These are phyloP conservation scores for Lasiosphaeria hispida DNA, from an alignment of 495 filamentous ascomycete species.

Conservation along the genomic window DNA sequence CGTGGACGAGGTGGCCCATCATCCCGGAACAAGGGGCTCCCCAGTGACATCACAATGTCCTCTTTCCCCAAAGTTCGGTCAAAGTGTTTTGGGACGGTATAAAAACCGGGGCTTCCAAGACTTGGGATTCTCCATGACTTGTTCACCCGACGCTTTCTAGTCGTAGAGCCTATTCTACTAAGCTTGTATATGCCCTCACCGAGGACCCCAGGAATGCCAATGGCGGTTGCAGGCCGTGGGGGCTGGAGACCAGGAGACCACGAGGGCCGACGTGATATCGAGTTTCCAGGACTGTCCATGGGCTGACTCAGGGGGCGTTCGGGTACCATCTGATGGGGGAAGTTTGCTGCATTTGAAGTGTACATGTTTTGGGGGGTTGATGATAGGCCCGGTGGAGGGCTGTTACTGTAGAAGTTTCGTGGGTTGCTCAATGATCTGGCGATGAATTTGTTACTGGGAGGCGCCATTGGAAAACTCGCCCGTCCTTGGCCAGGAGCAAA, in stretches of 20 bases:
- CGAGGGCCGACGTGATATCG: background rate
- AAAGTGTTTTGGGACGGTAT: constrained; percentile 20
- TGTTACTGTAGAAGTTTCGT: constrained; percentile 1
- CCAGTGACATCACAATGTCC: constrained; percentile 2
- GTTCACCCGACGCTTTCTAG: constrained; percentile 8
- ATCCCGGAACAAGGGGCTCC: background rate
- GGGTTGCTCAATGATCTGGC: background rate
- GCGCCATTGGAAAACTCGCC: background rate
- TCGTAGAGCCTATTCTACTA: constrained; percentile 21
- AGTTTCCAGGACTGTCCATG: background rate
- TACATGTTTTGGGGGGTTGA: constrained; percentile 5
- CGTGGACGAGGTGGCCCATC: background rate
- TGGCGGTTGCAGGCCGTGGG: constrained; percentile 18
- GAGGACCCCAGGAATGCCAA: constrained; percentile 21
- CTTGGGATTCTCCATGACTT: constrained; percentile 9
- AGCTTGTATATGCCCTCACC: constrained; percentile 31
- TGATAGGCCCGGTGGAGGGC: background rate
- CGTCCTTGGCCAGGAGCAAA: background rate
- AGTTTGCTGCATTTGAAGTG: background rate
- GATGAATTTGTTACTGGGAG: background rate
- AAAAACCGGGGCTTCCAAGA: background rate
- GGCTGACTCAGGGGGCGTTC: constrained; percentile 20
- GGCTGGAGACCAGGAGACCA: constrained; percentile 14
- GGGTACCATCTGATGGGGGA: background rate
- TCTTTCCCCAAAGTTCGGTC: constrained; percentile 14